Evolutionary conservation across 768 basidiomycete species (phyloP), one percentile per base, ranked within the genome.

Genomic region (Leucosporidium yakuticum): DNA sequence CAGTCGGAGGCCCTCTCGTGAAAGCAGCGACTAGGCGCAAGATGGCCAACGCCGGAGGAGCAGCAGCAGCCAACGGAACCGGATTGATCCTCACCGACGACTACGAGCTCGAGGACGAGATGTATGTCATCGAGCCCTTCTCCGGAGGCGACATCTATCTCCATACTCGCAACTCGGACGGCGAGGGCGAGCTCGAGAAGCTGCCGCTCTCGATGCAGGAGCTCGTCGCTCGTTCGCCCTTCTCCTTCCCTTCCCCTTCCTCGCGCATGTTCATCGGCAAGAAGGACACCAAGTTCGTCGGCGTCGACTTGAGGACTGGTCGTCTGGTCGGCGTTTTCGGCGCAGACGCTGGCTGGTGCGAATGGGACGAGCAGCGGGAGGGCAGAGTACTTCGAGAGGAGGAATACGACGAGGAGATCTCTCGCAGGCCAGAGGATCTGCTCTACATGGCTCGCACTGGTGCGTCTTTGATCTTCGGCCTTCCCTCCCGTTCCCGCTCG

Each of bases 101-200:
- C 21, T 64, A 65, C 12, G 73, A 62, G 12, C 66, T 60, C 19
- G 64, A 74, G 54, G 74, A 85, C 74, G 90, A 91, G 77, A 84
- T 88, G 54, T 98, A 95, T 79, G 87, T 97, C 68, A 89, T 97
- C 62, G 95, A 97, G 76, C 95, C 95, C 0, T 89, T 93, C 81
- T 88, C 89, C 7, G 47, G 54, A 14, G 95, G 95, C 11, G 88
- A 91, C 75, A 90, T 98, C 72, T 98, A 89, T 78, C 86, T 96
- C 68, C 87, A 91, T 80, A 80, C 86, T 9, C 83, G 67, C 60
- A 53, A 65, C 20, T 48, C 64, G 14, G 27, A n/a, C 57, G 36
- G n/a, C 4, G 58, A 29, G 0, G 68, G 68, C 4, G 70, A 49
- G 3, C 83, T 97, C 51, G 87, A 92, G 75, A 90, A 88, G 58